Percentiles rank a stretch among this genome's conserved stretches.
Evolutionary conservation across 2,329 filamentous ascomycete genomes (phyloP).

Genomic region (Pyrenophora teres): DNA sequence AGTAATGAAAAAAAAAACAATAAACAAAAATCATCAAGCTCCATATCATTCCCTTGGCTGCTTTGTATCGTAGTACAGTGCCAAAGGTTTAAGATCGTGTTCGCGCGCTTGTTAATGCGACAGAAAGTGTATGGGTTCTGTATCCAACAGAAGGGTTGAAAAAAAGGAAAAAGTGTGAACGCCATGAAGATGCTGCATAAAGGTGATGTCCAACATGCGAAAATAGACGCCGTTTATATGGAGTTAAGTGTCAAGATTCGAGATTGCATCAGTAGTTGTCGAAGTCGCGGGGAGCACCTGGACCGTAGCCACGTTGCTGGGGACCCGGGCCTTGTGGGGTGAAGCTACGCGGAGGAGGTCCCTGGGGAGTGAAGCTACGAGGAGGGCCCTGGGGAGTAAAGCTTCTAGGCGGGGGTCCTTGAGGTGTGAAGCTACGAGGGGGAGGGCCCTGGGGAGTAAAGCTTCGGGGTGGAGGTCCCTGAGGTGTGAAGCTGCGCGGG

Average conservation of each 20-base stretch:
- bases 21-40: conserved; percentile 8
- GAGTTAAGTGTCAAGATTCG: neutral
- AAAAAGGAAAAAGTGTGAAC: conserved; percentile 25
- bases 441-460: conserved; percentile 6
- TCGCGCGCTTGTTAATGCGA: neutral
- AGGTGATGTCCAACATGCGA: conserved; percentile 16
- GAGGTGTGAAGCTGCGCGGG: conserved; percentile 26
- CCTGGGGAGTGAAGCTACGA: conserved; percentile 20
- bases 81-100: no score
- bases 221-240: neutral
- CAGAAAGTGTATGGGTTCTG: conserved; percentile 9
- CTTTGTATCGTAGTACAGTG: no score
- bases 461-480: conserved; percentile 2
- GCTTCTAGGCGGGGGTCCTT: conserved; percentile 2
- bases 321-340: neutral
- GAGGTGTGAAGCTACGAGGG: neutral
- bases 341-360: conserved; percentile 3
- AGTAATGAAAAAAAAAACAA: conserved; percentile 5
- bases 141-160: conserved; percentile 20
- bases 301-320: neutral
- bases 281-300: conserved; percentile 24
- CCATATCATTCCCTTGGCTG: neutral
- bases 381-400: conserved; percentile 9
- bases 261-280: conserved; percentile 22
- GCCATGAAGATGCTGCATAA: conserved; percentile 16